Percentiles rank a stretch among this genome's conserved stretches.
phyloP scores from a whole-genome alignment of 768 basidiomycete species.

The Tephrocybe rancida region DNA sequence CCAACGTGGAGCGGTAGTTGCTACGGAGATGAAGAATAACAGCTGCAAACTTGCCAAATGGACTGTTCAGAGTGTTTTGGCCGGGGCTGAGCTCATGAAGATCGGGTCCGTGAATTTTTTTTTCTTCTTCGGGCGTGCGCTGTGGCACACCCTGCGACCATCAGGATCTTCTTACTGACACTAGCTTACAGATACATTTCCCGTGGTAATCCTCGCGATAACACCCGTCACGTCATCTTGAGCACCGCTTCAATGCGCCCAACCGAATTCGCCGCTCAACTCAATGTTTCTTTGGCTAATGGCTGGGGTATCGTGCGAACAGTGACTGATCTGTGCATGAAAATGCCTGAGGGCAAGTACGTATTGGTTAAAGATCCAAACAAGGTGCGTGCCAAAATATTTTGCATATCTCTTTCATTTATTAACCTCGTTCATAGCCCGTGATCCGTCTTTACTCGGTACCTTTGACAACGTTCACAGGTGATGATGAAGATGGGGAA shows the following conservation, averaged over 20 bases:
- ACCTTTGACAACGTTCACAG: constrained; percentile 85
- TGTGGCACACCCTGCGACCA: neutral
- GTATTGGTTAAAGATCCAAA: constrained; percentile 98
- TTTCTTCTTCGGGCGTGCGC: neutral
- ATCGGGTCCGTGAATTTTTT: constrained; percentile 73
- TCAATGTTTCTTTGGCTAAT: constrained; percentile 92
- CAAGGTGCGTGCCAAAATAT: constrained; percentile 59
- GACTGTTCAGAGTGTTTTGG: constrained; percentile 93
- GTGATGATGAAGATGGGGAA: constrained; percentile 65
- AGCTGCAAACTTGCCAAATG: constrained; percentile 96
- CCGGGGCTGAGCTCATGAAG: constrained; percentile 96
- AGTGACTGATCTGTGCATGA: constrained; percentile 92
- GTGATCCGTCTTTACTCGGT: constrained; percentile 93
- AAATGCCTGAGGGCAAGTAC: constrained; percentile 98
- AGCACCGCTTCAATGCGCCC: constrained; percentile 96
- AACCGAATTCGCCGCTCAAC: constrained; percentile 89
- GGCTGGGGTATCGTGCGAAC: constrained; percentile 99
- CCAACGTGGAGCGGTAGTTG: constrained; percentile 96
- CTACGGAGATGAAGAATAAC: constrained; percentile 99
- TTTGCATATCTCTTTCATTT: neutral
- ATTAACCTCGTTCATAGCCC: constrained; percentile 54
- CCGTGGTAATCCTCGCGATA: constrained; percentile 90
- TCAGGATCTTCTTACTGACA: constrained; percentile 11
- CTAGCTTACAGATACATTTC: constrained; percentile 80
- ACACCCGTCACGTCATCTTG: constrained; percentile 93